phyloP scores from a whole-genome alignment of 495 filamentous ascomycete genomes.

The Aspergillus diversus region DNA sequence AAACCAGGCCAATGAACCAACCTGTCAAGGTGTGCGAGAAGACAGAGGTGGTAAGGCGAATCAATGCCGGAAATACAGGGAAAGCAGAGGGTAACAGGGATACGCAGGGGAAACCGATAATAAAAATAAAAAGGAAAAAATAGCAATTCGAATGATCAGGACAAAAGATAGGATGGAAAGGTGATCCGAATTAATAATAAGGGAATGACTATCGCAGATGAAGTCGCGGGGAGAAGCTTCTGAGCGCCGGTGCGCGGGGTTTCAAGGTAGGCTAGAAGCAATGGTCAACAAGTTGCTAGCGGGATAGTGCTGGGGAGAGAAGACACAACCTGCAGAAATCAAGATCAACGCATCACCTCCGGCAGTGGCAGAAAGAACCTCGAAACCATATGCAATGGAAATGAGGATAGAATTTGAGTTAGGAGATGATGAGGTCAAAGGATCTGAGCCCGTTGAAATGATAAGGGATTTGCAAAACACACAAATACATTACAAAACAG shows the following conservation, averaged over 20 bases:
- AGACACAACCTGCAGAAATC: background rate
- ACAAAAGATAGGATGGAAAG: conserved; percentile 19
- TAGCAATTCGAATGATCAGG: conserved; percentile 19
- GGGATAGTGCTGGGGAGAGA: background rate
- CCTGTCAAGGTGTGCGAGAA: background rate
- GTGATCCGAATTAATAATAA: conserved; percentile 5
- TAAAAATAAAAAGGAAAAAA: conserved; percentile 12
- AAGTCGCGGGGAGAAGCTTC: conserved; percentile 23
- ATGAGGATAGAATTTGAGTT: background rate
- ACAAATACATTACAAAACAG: background rate
- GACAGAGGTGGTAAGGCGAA: conserved; percentile 1
- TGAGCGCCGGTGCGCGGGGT: conserved; percentile 17
- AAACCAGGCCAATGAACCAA: background rate
- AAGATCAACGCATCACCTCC: background rate
- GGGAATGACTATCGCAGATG: conserved; percentile 12
- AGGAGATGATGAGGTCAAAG: background rate
- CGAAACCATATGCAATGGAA: background rate
- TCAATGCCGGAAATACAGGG: background rate
- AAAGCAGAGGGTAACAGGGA: conserved; percentile 4
- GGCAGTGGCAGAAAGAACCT: background rate
- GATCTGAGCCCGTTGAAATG: background rate
- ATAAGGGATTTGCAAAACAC: background rate
- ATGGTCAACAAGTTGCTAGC: conserved; percentile 8
- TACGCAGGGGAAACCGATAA: conserved; percentile 5
- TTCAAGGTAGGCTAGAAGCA: conserved; percentile 16